Conservation (phyloP, 2,329 filamentous ascomycete genomes). For the Curvularia eragrostidis region DNA sequence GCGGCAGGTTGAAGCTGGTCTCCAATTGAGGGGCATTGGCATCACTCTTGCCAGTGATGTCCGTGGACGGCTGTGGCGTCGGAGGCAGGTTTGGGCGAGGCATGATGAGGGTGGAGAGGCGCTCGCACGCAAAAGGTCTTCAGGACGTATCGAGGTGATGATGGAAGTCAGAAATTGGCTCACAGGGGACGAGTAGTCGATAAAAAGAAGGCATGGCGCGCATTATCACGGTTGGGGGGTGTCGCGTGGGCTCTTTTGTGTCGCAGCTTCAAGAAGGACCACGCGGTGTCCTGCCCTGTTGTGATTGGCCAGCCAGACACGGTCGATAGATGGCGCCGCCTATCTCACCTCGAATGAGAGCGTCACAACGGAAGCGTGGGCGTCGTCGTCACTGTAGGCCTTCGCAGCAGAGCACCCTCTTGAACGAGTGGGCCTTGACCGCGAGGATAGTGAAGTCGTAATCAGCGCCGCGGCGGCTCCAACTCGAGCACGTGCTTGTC, state of each 20-base stretch:
- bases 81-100: conserved; percentile 71
- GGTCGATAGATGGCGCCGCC: conserved; percentile 11
- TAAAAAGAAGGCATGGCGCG: conserved; percentile 18
- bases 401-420: conserved; percentile 15
- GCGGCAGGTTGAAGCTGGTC: conserved; percentile 75
- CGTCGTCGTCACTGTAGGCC: conserved; percentile 23
- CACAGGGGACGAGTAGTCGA: conserved; percentile 20
- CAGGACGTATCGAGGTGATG: conserved; percentile 18
- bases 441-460: background rate
- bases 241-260: conserved; percentile 41
- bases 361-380: conserved; percentile 34
- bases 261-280: conserved; percentile 29
- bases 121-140: conserved; percentile 30
- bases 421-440: conserved; percentile 26
- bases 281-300: conserved; percentile 22
- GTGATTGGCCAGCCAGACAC: conserved; percentile 29
- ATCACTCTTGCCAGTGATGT: conserved; percentile 76
- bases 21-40: conserved; percentile 67
- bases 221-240: conserved; percentile 34
- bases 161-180: conserved; percentile 6
- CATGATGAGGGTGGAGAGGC: conserved; percentile 58
- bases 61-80: conserved; percentile 80
- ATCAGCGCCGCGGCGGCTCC: conserved; percentile 13
- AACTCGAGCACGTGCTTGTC: conserved; percentile 25
- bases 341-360: conserved; percentile 37